Percentiles rank a stretch among this genome's conserved stretches.
These are phyloP conservation scores for Calonectria hongkongensis DNA, from an alignment of 2,329 filamentous ascomycete species.

Conservation along the genomic window DNA sequence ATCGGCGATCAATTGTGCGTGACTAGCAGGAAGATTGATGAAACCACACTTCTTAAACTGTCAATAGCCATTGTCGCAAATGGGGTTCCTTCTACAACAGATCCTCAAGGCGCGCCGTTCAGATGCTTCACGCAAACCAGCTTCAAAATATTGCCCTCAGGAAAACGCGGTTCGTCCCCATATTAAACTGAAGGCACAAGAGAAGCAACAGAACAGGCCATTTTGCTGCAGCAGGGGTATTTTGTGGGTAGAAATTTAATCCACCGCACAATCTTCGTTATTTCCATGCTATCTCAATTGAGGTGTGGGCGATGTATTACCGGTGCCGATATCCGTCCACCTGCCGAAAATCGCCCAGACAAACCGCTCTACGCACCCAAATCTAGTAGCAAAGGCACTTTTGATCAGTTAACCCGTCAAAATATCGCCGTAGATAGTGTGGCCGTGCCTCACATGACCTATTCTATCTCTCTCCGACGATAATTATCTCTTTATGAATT, in stretches of 20 bases:
- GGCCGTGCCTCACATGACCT: background rate
- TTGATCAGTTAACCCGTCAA: conserved; percentile 13
- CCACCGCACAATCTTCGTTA: background rate
- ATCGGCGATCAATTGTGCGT: background rate
- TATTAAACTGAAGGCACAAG: background rate
- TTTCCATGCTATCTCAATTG: conserved; percentile 14
- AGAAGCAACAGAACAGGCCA: background rate
- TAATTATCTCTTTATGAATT: background rate
- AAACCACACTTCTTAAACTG: background rate
- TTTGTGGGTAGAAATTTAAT: background rate
- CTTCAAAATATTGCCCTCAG: too few species aligned
- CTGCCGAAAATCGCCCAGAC: conserved; percentile 23
- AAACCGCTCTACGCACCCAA: background rate
- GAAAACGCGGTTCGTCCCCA: background rate
- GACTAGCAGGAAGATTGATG: background rate
- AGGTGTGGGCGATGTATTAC: conserved; percentile 5
- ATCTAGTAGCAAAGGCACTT: conserved; percentile 25
- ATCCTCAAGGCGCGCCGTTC: background rate
- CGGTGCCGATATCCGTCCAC: conserved; percentile 33
- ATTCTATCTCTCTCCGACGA: background rate
- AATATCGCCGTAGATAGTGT: background rate
- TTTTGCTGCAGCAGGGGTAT: background rate
- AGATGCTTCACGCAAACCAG: background rate
- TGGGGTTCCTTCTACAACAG: too few species aligned
- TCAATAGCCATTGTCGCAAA: background rate